These are phyloP conservation scores for Plenodomus lindquistii DNA, from an alignment of 2,329 filamentous ascomycete genomes.

Conservation along the genomic window DNA sequence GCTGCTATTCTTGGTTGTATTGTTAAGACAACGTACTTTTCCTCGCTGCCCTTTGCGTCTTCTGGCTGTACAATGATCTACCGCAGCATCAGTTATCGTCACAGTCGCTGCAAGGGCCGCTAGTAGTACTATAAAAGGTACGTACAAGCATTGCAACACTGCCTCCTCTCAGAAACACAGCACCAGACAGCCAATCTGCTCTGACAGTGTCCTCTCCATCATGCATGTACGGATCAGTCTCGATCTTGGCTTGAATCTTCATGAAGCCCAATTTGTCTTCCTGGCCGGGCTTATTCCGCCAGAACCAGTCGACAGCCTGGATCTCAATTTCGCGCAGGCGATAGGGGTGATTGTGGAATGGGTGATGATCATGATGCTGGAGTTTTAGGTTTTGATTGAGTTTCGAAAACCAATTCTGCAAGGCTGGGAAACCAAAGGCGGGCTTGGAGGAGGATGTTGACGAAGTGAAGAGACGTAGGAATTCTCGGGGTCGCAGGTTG, in stretches of 20 bases:
- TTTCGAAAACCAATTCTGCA: slow-evolving; percentile 59
- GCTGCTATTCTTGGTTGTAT: slow-evolving; percentile 62
- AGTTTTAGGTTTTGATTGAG: slow-evolving; percentile 53
- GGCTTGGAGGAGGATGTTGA: slow-evolving; percentile 4
- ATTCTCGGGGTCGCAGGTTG: slow-evolving; percentile 47
- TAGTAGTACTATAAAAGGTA: background rate
- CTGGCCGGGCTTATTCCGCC: slow-evolving; percentile 27
- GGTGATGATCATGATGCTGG: slow-evolving; percentile 52
- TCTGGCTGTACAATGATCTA: slow-evolving; percentile 60
- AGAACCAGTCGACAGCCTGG: slow-evolving; percentile 59
- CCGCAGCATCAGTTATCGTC: background rate
- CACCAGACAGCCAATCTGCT: slow-evolving; percentile 56
- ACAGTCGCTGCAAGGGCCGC: background rate
- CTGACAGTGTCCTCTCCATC: slow-evolving; percentile 9
- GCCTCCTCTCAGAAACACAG: slow-evolving; percentile 61
- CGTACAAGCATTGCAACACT: slow-evolving; percentile 61
- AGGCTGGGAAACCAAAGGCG: slow-evolving; percentile 53
- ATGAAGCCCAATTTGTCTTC: slow-evolving; percentile 56
- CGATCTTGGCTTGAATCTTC: slow-evolving; percentile 59
- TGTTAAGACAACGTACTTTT: slow-evolving; percentile 55
- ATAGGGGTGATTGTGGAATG: slow-evolving; percentile 58
- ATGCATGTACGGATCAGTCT: slow-evolving; percentile 50
- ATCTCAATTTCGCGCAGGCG: slow-evolving; percentile 56
- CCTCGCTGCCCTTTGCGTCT: slow-evolving; percentile 44
- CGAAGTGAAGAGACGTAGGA: slow-evolving; percentile 8